These are phyloP conservation scores for Bolboschoenus planiculmis DNA, from an alignment of 176 grass and related monocot species.

Conservation along the genomic window DNA sequence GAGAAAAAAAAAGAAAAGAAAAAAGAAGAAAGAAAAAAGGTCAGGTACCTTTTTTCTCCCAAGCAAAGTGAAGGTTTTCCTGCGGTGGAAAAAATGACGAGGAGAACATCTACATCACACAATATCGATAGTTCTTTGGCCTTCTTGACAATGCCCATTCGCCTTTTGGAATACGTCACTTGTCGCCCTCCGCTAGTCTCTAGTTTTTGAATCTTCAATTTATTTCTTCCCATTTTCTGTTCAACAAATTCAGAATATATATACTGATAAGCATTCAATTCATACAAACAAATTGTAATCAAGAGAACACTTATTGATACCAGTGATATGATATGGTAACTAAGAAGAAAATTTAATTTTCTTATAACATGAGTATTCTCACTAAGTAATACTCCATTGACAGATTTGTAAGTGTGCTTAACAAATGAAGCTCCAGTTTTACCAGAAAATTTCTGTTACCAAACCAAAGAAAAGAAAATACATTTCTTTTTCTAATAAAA, in stretches of 20 bases:
- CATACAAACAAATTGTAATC: background rate
- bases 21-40: too few species aligned
- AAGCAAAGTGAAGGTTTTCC: slow-evolving; percentile 20
- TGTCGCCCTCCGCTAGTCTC: slow-evolving; percentile 3
- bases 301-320: background rate
- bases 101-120: slow-evolving; percentile 28
- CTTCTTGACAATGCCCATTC: slow-evolving; percentile 28
- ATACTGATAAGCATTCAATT: background rate
- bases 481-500: too few species aligned
- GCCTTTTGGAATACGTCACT: slow-evolving; percentile 32
- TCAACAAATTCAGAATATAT: background rate
- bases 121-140: slow-evolving; percentile 28
- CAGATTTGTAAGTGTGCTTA: too few species aligned
- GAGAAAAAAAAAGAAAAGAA: background rate
- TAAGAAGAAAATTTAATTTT: background rate
- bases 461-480: too few species aligned
- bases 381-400: too few species aligned
- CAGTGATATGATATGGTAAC: background rate
- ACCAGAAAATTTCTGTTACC: too few species aligned
- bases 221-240: slow-evolving; percentile 34
- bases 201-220: slow-evolving; percentile 26
- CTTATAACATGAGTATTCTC: background rate
- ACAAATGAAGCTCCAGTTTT: too few species aligned
- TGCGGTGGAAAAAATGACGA: slow-evolving; percentile 28
- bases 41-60: slow-evolving; percentile 1